phyloP scores from a whole-genome alignment of 352 stramenopile species.

The Pythium pyrilobum region DNA sequence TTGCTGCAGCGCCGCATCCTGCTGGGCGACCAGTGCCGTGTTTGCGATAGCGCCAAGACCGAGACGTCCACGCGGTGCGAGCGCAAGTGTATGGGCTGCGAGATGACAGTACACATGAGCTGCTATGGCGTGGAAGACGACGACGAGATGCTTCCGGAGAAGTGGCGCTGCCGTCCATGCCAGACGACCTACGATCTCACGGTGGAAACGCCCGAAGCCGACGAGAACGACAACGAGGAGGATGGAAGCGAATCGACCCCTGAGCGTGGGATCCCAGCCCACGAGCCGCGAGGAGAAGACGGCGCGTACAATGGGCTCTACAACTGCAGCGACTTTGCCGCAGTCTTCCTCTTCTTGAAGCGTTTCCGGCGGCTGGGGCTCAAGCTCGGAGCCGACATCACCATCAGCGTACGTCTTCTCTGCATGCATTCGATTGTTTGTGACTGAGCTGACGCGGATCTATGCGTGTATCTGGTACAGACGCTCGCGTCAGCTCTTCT shows the following conservation, averaged over 20 bases:
- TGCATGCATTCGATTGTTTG: not conserved
- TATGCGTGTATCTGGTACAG: not conserved
- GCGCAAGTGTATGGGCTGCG: constrained; percentile 51
- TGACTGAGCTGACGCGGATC: not conserved
- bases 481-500: constrained; percentile 34
- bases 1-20: constrained; percentile 71
- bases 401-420: constrained; percentile 28
- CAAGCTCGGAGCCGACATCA: constrained; percentile 38
- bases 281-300: constrained; percentile 23
- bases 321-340: constrained; percentile 41
- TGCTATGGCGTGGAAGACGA: constrained; percentile 50
- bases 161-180: constrained; percentile 61
- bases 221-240: not conserved
- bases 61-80: constrained; percentile 50
- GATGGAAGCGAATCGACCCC: constrained; percentile 8
- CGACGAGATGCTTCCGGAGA: constrained; percentile 23
- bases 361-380: constrained; percentile 54
- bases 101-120: constrained; percentile 71
- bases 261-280: constrained; percentile 31
- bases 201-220: constrained; percentile 9
- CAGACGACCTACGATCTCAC: constrained; percentile 40
- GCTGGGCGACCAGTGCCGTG: constrained; percentile 60
- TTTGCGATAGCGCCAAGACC: constrained; percentile 49
- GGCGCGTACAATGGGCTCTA: constrained; percentile 38
- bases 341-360: constrained; percentile 62